Conservation (phyloP, 345 rosid species). For the Eucalyptus lansdowneana region DNA sequence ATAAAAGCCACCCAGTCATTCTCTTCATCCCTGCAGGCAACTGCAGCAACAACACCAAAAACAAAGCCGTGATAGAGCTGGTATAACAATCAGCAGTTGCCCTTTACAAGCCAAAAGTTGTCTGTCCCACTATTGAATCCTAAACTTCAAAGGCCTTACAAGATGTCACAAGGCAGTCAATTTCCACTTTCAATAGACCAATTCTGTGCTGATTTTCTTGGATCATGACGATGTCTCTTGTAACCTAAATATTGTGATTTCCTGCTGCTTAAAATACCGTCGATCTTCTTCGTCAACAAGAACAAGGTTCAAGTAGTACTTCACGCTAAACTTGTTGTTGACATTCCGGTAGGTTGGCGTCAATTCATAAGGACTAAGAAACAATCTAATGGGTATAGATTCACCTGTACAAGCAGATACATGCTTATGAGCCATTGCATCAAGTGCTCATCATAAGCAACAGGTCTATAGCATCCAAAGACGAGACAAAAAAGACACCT, state of each 20-base stretch:
- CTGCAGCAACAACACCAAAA: not conserved
- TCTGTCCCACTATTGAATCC: not conserved
- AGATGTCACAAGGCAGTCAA: not conserved
- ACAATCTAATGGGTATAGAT: conserved; percentile 93
- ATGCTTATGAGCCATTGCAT: not conserved
- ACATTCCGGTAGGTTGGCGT: conserved; percentile 92
- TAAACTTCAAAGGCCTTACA: not conserved
- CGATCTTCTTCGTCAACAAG: conserved; percentile 97
- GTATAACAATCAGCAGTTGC: not conserved
- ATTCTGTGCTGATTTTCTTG: not conserved
- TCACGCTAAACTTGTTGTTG: conserved; percentile 96
- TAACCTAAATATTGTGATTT: conserved; percentile 79
- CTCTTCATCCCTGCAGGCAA: not conserved
- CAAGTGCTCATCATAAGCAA: not conserved
- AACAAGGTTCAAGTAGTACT: conserved; percentile 90
- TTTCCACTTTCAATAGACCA: not conserved
- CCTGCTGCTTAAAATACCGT: conserved; percentile 95
- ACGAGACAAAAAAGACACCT: not conserved
- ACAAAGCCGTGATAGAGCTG: not conserved
- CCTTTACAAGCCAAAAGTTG: not conserved
- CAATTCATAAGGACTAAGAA: conserved; percentile 88
- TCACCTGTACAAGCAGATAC: conserved; percentile 43
- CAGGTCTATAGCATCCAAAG: not conserved
- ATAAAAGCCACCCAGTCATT: not conserved
- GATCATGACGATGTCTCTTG: conserved; percentile 41